phyloP scores from a whole-genome alignment of 176 grass and related monocot species.

The Paspalum notatum region DNA sequence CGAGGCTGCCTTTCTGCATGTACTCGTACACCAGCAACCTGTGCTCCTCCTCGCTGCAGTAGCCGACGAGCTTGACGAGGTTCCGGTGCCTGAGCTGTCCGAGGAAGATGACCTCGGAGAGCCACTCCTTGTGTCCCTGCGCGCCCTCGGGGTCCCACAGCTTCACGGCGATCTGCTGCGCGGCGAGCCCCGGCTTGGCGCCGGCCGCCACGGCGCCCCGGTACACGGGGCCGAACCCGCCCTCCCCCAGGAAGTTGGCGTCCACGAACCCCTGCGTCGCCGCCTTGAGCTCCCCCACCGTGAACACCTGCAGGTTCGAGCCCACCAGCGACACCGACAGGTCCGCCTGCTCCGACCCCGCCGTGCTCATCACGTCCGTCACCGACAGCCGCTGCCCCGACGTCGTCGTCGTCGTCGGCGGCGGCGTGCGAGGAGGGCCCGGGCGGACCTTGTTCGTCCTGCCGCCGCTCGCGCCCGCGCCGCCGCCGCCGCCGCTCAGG shows the following conservation, averaged over 20 bases:
- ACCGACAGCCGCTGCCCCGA: conserved; percentile 57
- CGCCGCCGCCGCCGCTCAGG: neutral
- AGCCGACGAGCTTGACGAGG: conserved; percentile 75
- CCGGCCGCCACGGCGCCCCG: conserved; percentile 61
- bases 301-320: conserved; percentile 78
- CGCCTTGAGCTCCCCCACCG: conserved; percentile 64
- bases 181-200: conserved; percentile 66
- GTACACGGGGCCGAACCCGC: conserved; percentile 84
- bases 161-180: conserved; percentile 83
- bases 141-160: conserved; percentile 77
- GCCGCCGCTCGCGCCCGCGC: neutral
- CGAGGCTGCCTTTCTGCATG: conserved; percentile 67
- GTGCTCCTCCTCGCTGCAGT: conserved; percentile 73
- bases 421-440: neutral
- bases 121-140: conserved; percentile 87
- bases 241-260: conserved; percentile 73
- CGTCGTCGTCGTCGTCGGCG: neutral
- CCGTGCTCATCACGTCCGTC: conserved; percentile 60
- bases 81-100: conserved; percentile 70
- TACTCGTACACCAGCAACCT: conserved; percentile 76
- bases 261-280: conserved; percentile 63
- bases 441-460: conserved; percentile 33
- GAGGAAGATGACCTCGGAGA: conserved; percentile 79
- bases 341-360: conserved; percentile 63
- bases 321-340: conserved; percentile 78